Conservation (phyloP, 805 yeast genomes). For the Wickerhamiella shivajii region DNA sequence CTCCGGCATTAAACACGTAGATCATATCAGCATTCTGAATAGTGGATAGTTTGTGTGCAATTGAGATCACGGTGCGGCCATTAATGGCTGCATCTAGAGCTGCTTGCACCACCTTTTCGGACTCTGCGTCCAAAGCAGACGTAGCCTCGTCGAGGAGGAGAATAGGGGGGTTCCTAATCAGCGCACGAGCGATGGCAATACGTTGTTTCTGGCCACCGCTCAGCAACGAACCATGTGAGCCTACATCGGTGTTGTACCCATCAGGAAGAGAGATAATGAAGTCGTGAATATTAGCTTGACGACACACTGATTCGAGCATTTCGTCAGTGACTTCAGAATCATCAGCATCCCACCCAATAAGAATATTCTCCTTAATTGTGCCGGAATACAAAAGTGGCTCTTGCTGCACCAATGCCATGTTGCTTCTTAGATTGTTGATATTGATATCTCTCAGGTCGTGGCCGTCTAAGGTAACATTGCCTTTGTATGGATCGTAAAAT, state of each 20-base stretch:
- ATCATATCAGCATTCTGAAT: conserved; percentile 50
- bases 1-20: conserved; percentile 48
- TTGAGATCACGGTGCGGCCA: conserved; percentile 66
- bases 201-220: conserved; percentile 73
- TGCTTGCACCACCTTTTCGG: conserved; percentile 61
- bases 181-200: conserved; percentile 60
- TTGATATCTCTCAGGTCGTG: conserved; percentile 34
- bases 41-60: conserved; percentile 71
- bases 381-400: conserved; percentile 46
- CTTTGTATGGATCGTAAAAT: conserved; percentile 36
- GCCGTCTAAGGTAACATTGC: conserved; percentile 39
- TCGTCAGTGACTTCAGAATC: conserved; percentile 25
- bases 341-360: conserved; percentile 31
- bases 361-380: conserved; percentile 39
- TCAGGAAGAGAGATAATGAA: conserved; percentile 43
- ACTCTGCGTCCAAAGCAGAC: conserved; percentile 49
- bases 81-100: conserved; percentile 55
- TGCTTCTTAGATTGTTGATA: conserved; percentile 34
- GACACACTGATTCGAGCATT: conserved; percentile 33
- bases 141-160: conserved; percentile 58
- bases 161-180: conserved; percentile 50
- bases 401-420: conserved; percentile 47
- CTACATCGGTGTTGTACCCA: conserved; percentile 44
- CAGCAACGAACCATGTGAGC: conserved; percentile 41
- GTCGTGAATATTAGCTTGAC: conserved; percentile 44